Percentiles rank a stretch among this genome's conserved stretches.
phyloP scores from a whole-genome alignment of 1,284 basidiomycete species.

The Vanrija sp. region DNA sequence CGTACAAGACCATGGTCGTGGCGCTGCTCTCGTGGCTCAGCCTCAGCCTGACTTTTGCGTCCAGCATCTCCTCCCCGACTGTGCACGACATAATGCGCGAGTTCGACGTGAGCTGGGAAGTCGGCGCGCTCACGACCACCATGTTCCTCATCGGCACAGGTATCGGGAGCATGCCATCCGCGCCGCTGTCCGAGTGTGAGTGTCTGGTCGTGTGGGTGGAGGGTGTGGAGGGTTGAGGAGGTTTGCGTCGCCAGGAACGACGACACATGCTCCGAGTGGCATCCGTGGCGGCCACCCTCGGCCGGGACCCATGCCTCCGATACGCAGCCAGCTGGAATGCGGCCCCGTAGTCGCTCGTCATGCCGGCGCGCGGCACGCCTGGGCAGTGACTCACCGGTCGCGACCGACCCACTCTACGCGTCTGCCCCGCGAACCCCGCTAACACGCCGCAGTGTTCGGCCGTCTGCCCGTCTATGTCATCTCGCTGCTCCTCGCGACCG shows the following conservation, averaged over 20 bases:
- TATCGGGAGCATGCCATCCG: slow-evolving; percentile 26
- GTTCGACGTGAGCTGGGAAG: slow-evolving; percentile 16
- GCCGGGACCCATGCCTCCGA: too few relatives aligned
- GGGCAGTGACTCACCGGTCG: too few relatives aligned
- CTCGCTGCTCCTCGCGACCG: slow-evolving; percentile 21
- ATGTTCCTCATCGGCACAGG: slow-evolving; percentile 26
- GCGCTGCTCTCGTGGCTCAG: slow-evolving; percentile 20
- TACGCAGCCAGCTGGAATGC: too few relatives aligned
- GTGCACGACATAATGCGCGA: slow-evolving; percentile 19
- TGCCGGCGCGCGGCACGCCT: too few relatives aligned
- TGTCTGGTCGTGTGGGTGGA: neutral
- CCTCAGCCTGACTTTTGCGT: slow-evolving; percentile 24
- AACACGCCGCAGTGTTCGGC: slow-evolving; percentile 18
- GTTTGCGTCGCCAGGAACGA: too few relatives aligned
- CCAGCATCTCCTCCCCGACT: slow-evolving; percentile 17
- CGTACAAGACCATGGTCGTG: slow-evolving; percentile 23
- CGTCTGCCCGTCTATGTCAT: slow-evolving; percentile 26
- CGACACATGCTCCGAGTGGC: too few relatives aligned
- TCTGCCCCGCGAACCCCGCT: neutral
- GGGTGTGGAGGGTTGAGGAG: too few relatives aligned
- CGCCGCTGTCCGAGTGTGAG: slow-evolving; percentile 27
- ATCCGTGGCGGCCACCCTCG: too few relatives aligned
- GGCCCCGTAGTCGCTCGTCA: too few relatives aligned
- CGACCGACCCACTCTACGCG: too few relatives aligned
- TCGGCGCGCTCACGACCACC: slow-evolving; percentile 15